Evolutionary conservation across 129 eudicot genomes (phyloP), one percentile per base, ranked within the genome.

Genomic region (Pulicaria dysenterica): DNA sequence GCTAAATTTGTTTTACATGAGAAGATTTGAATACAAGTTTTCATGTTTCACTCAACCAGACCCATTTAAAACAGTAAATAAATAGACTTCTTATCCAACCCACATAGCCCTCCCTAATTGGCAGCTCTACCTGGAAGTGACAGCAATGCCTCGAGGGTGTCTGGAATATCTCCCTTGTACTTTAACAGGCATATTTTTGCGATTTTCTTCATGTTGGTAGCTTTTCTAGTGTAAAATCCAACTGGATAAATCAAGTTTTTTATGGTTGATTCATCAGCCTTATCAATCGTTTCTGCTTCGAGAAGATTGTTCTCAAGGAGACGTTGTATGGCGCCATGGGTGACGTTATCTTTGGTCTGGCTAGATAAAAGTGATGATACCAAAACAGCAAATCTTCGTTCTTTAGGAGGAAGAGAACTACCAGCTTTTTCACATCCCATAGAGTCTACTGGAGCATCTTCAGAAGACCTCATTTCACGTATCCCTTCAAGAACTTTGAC

Each of bases 381-480:
- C 16, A 94, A 66, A 58, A 90, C 97, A 5, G 99, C 97, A 77
- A 90, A 94, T 80, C 99, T 86, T 79, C 88, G 76, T 75, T 86
- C 99, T 91, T 95, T 88, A 53, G 99, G 94, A 77, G 99, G 94
- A 73, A 95, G 96, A 34, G 97, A 90, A 70, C 56, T 79, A 16
- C 97, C 99, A 16, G 99, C 99, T 72, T 88, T 86, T 77, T 95
- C 97, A 73, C 97, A 95, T 44, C 99, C 99, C 97, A 90, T 88
- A 17, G 90, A 84, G 77, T 88, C 96, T 55, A 91, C 97, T 6
- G 99, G 97, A 15, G 97, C 97, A 76, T 83, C 82, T 78, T 88
- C 91, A 12, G 85, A 74, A 45, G 97, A 88, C 70, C 97, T 86
- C 99, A 95, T 95, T 76, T 77, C 63, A 36, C 89, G 91, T 63